Base-by-base conservation (phyloP, 2,329 filamentous ascomycete genomes). In the Alternaria burnsii region DNA sequence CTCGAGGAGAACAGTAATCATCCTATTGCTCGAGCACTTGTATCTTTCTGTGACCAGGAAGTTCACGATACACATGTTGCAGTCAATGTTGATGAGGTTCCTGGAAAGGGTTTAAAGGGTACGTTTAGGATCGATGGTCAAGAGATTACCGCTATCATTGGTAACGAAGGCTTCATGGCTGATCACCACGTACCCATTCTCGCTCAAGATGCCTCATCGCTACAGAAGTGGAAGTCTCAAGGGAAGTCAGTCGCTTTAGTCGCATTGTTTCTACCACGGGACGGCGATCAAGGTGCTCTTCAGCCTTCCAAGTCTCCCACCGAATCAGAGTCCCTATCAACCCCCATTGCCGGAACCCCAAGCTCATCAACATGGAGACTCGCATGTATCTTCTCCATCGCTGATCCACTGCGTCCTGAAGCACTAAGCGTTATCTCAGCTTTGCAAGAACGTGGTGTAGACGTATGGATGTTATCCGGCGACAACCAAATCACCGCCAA, bases 401-500 rank as follows among this genome's bases (percentile, higher is more conserved):
- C 93, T 0, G 94, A 97, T 68, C 88, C 92, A 1, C 86, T 97
- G 64, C 90, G 94, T 3, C 85, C 87, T 0, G 92, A 96, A 78
- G 89, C 93, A 0, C 78, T 81, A 1, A 72, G 81, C 8, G 88
- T 94, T 18, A 85, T 97, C 59, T 77, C 80, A 7, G 83, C 88
- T 1, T 86, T 97, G 0, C 85, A 87, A 43, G 78, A 84, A 5
- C 86, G 86, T 16, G 88, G 90, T 20, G 89, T 91, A 47, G 86
- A 89, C 32, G 91, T 97, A 4, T 97, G 90, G 88, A 96, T 97
- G 92, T 88, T 97, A 38, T 96, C 93, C 0, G 94, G 94, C 30
- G 94, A 97, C 81, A 97, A 97, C 73, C 81, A 83, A n/a, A 88
- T 83, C n/a, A 97, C 94, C 0, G 94, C 94, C 2, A 83, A 85